phyloP scores from a whole-genome alignment of 306 rosid species.

The Medicago arabica region DNA sequence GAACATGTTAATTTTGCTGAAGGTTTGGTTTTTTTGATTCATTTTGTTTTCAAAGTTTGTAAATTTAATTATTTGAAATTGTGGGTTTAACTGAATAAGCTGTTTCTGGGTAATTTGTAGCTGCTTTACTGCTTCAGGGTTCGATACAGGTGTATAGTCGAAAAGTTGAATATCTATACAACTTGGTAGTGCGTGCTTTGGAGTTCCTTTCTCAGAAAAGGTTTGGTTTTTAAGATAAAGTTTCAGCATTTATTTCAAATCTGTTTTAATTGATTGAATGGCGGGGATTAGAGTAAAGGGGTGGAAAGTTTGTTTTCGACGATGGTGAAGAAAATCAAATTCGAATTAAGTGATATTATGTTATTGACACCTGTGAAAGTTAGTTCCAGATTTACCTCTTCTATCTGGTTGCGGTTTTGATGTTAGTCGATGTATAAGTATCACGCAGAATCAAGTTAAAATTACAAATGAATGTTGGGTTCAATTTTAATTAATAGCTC shows the following conservation, averaged over 20 bases:
- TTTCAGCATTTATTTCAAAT: conserved; percentile 4
- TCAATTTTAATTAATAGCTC: not conserved
- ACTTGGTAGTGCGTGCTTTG: conserved; percentile 86
- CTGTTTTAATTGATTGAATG: not conserved
- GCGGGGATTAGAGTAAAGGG: not conserved
- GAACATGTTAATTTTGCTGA: conserved; percentile 82
- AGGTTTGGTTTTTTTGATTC: conserved; percentile 53
- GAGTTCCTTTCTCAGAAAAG: conserved; percentile 94
- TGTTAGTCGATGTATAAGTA: conserved; percentile 17
- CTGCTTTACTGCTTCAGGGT: conserved; percentile 95
- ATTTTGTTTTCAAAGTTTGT: not conserved
- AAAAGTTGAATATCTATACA: conserved; percentile 88
- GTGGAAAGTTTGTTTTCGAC: too few relatives aligned
- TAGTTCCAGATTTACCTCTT: too few relatives aligned
- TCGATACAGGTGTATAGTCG: conserved; percentile 95
- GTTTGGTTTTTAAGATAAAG: conserved; percentile 51
- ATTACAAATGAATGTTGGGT: not conserved
- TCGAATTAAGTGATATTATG: not conserved
- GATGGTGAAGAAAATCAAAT: not conserved
- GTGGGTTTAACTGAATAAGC: conserved; percentile 37
- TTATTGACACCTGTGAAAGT: not conserved
- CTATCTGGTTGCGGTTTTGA: not conserved
- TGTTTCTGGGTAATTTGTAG: conserved; percentile 61
- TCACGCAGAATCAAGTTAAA: not conserved
- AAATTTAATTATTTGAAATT: not conserved